Percentiles rank a stretch among this genome's conserved stretches.
phyloP scores from a whole-genome alignment of 352 stramenopile species.

The Elongisporangium senticosum region DNA sequence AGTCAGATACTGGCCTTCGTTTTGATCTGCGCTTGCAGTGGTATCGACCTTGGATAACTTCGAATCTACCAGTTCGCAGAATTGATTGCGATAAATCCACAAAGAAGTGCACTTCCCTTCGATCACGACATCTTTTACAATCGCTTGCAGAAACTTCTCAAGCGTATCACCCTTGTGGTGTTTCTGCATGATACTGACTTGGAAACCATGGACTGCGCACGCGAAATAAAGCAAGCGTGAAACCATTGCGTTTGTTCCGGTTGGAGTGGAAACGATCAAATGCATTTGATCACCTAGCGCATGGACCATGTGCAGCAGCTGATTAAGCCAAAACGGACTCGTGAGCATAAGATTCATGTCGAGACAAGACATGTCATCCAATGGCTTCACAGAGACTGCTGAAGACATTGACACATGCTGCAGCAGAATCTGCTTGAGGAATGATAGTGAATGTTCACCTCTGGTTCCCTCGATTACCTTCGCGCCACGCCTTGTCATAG shows the following conservation, averaged over 20 bases:
- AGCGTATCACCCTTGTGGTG: neutral
- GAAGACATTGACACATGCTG: constrained; percentile 12
- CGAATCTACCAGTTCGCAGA: neutral
- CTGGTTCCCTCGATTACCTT: neutral
- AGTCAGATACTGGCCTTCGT: constrained; percentile 9
- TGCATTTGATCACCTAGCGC: constrained; percentile 23
- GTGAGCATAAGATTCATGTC: constrained; percentile 23
- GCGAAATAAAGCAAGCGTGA: constrained; percentile 28
- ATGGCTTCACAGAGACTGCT: neutral
- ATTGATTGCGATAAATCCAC: constrained; percentile 16
- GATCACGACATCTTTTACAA: constrained; percentile 19
- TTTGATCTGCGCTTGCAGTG: neutral
- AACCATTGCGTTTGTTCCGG: constrained; percentile 5
- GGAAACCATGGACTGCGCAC: constrained; percentile 31
- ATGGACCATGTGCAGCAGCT: constrained; percentile 29
- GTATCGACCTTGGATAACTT: neutral
- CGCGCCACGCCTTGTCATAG: neutral
- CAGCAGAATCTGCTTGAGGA: constrained; percentile 13
- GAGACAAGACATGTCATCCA: constrained; percentile 2
- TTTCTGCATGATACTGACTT: constrained; percentile 17
- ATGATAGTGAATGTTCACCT: neutral
- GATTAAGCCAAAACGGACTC: constrained; percentile 27
- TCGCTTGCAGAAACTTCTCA: constrained; percentile 6
- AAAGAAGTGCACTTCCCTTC: constrained; percentile 31
- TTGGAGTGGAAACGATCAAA: constrained; percentile 18